Evolutionary conservation across 306 rosid genomes (phyloP), one percentile per base, ranked within the genome.

Genomic region (Cajanus cajan): DNA sequence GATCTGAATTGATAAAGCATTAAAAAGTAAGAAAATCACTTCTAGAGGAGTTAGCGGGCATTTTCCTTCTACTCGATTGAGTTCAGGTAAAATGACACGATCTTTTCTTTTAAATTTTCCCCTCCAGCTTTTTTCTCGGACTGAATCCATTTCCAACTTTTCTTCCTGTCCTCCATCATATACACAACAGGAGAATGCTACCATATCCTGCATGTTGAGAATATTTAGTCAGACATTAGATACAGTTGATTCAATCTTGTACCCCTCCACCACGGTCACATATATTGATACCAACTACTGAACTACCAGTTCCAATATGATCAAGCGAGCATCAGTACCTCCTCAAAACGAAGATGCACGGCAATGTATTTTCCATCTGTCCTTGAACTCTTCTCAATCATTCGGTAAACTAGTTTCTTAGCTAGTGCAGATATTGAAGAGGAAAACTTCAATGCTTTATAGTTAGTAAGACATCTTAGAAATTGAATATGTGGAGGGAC

Each of bases 291-390:
- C 47, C 40, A 55, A 73, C 52, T 33, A 48, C 24, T 24, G 71
- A 55, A 73, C 52, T 33, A 48, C 24, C 33, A 71, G 77, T 65
- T 80, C 52, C 22, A 63, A 43, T 18, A 64, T 47, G 47, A 69
- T 40, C 18, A 77, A 65, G 81, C 68, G 79, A 78, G 74, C 54
- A 77, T 76, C 64, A 58, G 74, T 86, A 96, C 99, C 98, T 93
- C 98, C 87, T 96, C 99, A 88, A 96, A 96, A 22, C 99, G 98
- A 65, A 96, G 96, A 79, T 96, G 99, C 80, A 93, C 79, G 0
- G 99, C 88, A 57, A 91, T 85, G 70, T 89, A 96, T 79, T 91
- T 93, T 70, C 99, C 94, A 65, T 83, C 83, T n/a, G 89, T 81
- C 71, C 89, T 86, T 78, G 92, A 84, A 77, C 98, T 93, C 86